These are phyloP conservation scores for Abrus pulchellus DNA, from an alignment of 306 rosid genomes.

Conservation along the genomic window DNA sequence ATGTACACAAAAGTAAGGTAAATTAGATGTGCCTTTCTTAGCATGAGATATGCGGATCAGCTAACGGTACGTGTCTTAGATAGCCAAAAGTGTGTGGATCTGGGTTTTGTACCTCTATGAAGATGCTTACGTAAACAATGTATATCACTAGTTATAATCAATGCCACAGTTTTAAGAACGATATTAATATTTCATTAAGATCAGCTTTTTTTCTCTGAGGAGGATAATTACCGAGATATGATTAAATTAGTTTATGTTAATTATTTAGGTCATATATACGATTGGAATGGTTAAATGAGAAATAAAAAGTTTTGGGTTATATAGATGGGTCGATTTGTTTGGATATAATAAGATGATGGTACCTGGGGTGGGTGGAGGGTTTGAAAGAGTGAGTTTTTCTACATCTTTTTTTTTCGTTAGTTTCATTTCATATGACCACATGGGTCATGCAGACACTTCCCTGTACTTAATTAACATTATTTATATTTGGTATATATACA, in stretches of 20 bases:
- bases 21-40: constrained; percentile 7
- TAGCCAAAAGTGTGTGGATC: constrained; percentile 2
- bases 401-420: constrained; percentile 45
- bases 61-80: neutral
- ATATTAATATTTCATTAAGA: neutral
- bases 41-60: neutral
- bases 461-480: constrained; percentile 21
- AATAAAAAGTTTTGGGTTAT: constrained; percentile 44
- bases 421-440: constrained; percentile 47
- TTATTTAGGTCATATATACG: neutral
- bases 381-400: constrained; percentile 46
- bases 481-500: constrained; percentile 30
- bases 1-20: constrained; percentile 12
- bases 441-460: constrained; percentile 51
- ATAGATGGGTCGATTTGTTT: constrained; percentile 49
- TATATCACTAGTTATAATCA: neutral
- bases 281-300: constrained; percentile 25
- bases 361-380: constrained; percentile 50
- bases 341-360: constrained; percentile 45
- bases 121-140: neutral
- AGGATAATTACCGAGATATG: neutral
- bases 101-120: neutral
- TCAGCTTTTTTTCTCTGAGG: neutral
- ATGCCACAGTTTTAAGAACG: neutral
- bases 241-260: neutral